A percentile compares a stretch with the other conserved stretches of the same genome.
Evolutionary conservation across 306 rosid genomes (phyloP).

Genomic region (Malus fusca): DNA sequence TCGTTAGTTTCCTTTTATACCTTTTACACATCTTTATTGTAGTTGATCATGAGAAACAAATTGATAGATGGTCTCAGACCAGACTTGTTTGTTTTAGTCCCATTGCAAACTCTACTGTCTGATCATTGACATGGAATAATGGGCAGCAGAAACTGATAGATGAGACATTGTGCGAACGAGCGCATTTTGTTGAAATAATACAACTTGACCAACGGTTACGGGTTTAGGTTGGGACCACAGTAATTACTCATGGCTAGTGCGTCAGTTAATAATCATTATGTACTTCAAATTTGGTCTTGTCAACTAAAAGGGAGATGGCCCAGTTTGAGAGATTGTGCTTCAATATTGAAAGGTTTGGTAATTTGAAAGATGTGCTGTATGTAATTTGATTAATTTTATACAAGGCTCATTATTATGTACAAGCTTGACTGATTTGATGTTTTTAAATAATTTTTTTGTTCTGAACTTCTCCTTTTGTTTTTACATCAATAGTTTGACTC

Average conservation of each 20-base stretch:
- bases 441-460: too few relatives aligned
- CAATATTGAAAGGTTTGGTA: neutral
- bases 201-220: neutral
- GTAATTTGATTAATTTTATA: neutral
- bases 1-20: neutral
- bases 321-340: neutral
- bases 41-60: neutral
- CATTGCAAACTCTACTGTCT: neutral
- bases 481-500: neutral
- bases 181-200: neutral
- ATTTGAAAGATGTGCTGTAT: neutral
- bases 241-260: neutral
- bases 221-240: neutral
- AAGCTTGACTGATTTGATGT: neutral
- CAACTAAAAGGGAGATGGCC: neutral
- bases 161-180: neutral
- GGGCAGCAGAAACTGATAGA: neutral
- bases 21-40: neutral
- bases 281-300: neutral
- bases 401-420: neutral
- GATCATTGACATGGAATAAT: neutral
- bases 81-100: neutral
- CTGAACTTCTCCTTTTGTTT: neutral
- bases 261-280: neutral
- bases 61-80: neutral